phyloP scores from a whole-genome alignment of 2,329 filamentous ascomycete genomes.

The Fusarium sp. region DNA sequence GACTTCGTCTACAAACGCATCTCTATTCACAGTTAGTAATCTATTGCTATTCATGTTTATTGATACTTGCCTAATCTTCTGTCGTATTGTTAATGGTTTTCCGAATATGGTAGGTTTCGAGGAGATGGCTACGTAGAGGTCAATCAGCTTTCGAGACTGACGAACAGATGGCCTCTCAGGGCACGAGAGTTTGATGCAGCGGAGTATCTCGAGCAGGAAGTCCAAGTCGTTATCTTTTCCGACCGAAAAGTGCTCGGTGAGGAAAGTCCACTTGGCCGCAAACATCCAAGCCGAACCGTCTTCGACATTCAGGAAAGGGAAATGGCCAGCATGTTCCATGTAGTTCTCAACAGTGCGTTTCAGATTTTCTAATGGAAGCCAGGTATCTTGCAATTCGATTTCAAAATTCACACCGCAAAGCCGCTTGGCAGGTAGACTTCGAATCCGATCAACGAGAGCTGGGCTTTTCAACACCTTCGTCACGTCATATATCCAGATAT shows the following conservation, averaged over 20 bases:
- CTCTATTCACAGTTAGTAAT: not conserved
- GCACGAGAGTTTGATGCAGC: too few relatives aligned
- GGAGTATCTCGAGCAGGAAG: slow-evolving; percentile 34
- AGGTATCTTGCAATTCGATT: slow-evolving; percentile 1
- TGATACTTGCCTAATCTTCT: slow-evolving; percentile 7
- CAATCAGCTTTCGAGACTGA: too few relatives aligned
- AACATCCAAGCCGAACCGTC: too few relatives aligned
- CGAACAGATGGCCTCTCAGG: too few relatives aligned
- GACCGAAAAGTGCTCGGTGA: too few relatives aligned
- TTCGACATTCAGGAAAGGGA: slow-evolving; percentile 22
- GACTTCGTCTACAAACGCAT: not conserved
- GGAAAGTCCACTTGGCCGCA: too few relatives aligned
- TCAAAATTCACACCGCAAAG: slow-evolving; percentile 10
- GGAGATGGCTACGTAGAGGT: slow-evolving; percentile 31
- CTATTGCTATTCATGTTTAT: rapidly evolving
- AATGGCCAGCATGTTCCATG: slow-evolving; percentile 17
- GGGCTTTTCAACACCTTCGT: not conserved
- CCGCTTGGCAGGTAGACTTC: too few relatives aligned
- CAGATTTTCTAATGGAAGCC: slow-evolving; percentile 24
- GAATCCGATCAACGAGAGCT: too few relatives aligned
- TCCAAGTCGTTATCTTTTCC: too few relatives aligned
- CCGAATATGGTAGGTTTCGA: not conserved
- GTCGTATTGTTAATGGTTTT: not conserved
- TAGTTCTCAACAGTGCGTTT: slow-evolving; percentile 3
- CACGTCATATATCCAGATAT: slow-evolving; percentile 30